phyloP scores from a whole-genome alignment of 495 filamentous ascomycete species.

The Talaromyces trachyspermus region DNA sequence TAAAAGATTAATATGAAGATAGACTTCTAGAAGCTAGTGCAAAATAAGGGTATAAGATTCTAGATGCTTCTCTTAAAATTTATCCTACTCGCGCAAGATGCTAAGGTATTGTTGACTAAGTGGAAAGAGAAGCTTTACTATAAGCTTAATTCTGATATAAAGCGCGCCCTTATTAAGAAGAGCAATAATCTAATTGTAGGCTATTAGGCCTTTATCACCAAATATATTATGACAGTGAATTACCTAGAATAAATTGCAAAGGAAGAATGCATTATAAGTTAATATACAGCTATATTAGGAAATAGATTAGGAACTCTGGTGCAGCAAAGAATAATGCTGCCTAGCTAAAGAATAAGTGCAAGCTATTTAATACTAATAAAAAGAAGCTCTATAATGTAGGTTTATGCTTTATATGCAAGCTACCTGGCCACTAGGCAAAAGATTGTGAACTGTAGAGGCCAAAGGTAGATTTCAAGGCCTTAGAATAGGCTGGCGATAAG shows the following conservation, averaged over 20 bases:
- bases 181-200: not conserved
- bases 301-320: too few relatives aligned
- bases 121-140: slow-evolving; percentile 7
- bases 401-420: too few relatives aligned
- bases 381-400: too few relatives aligned
- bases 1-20: not conserved
- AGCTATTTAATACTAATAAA: too few relatives aligned
- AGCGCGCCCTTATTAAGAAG: not conserved
- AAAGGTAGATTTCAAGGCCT: not conserved
- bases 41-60: not conserved
- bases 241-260: too few relatives aligned
- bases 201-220: too few relatives aligned
- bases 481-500: not conserved
- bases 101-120: not conserved
- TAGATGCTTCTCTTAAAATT: slow-evolving; percentile 9
- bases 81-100: slow-evolving; percentile 1
- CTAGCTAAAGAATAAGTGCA: too few relatives aligned
- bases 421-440: too few relatives aligned
- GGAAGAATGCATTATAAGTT: not conserved
- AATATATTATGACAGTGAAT: too few relatives aligned
- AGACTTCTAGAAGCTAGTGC: not conserved
- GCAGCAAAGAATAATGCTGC: too few relatives aligned
- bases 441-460: not conserved
- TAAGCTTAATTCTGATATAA: not conserved
- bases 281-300: not conserved